Base-by-base conservation (phyloP, 2,329 filamentous ascomycete genomes). In the Lachnellula occidentalis region DNA sequence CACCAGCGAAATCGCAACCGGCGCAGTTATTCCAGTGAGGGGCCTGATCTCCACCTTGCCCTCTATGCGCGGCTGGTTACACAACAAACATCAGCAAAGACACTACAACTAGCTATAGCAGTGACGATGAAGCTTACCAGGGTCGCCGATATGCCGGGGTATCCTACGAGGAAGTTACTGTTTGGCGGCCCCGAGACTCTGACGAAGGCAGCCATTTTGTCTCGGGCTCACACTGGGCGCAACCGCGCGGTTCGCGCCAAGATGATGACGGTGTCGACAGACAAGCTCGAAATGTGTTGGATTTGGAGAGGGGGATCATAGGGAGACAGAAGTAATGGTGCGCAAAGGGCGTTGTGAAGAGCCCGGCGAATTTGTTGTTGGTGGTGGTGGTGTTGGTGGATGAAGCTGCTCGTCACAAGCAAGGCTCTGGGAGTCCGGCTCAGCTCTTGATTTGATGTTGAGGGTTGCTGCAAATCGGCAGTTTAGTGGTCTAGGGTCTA, bases 141-240 rank as follows among this genome's bases (percentile, higher is more conserved):
- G 37, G 94, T 99, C 67, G 94, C 94, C 53, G 92, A 96, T 73
- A 99, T 97, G 65, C 94, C 94, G 53, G 94, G 94, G 73, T 97
- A 99, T 66, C 94, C 94, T 65, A 97, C 90, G 61, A 97, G 80
- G 71, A 96, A 96, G 75, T 89, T 94, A 75, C 90, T 94, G 76
- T 99, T 99, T 66, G 94, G 92, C 70, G 92, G 92, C 70, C 94
- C 94, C 64, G 91, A 95, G 75, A 99, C 91, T 80, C 94, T 88
- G 77, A 99, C 94, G 73, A 89, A 89, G 71, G 88, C 88, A 73
- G 86, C 81, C 78, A 85, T 85, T 66, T 78, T 73, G 63, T 60
- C 60, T 51, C 59, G 58, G 61, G 65, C 60, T 66, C 64, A 67
- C 62, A 54, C 57, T 60, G 61, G 41, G 65, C 64, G 64, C 65